Evolutionary conservation across 805 yeast genomes (phyloP).

Genomic region (Ogataea methylovora): DNA sequence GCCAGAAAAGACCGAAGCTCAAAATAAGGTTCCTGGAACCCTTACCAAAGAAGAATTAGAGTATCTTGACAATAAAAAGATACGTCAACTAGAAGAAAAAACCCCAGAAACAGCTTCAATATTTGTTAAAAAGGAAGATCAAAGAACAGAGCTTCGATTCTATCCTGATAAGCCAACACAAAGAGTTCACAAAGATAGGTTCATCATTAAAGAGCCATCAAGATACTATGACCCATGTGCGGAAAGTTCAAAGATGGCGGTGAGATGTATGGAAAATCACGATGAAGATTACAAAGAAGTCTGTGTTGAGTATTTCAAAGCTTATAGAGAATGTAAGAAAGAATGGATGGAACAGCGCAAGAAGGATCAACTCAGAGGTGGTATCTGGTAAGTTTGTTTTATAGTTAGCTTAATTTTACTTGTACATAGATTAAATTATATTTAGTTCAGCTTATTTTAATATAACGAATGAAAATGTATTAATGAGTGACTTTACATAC

Average conservation of each 20-base stretch:
- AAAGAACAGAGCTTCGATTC: conserved; percentile 43
- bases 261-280: conserved; percentile 75
- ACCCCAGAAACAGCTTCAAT: conserved; percentile 25
- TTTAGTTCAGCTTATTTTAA: too few relatives aligned
- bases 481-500: too few relatives aligned
- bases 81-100: conserved; percentile 13
- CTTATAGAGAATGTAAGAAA: conserved; percentile 86
- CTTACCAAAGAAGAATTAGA: conserved; percentile 12
- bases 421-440: too few relatives aligned
- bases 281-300: conserved; percentile 56
- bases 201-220: conserved; percentile 70
- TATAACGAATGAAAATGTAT: too few relatives aligned
- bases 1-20: too few relatives aligned
- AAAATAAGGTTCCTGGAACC: too few relatives aligned
- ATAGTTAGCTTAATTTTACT: too few relatives aligned
- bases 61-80: conserved; percentile 19
- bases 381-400: conserved; percentile 22
- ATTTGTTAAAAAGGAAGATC: conserved; percentile 39
- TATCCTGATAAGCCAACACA: conserved; percentile 88
- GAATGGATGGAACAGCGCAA: conserved; percentile 46
- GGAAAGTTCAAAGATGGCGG: conserved; percentile 80
- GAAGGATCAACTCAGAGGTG: conserved; percentile 19
- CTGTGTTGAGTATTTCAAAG: conserved; percentile 81
- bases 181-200: conserved; percentile 57
- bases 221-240: conserved; percentile 91